Base-by-base conservation (phyloP, 345 rosid genomes). In the Noccaea bulbosa region DNA sequence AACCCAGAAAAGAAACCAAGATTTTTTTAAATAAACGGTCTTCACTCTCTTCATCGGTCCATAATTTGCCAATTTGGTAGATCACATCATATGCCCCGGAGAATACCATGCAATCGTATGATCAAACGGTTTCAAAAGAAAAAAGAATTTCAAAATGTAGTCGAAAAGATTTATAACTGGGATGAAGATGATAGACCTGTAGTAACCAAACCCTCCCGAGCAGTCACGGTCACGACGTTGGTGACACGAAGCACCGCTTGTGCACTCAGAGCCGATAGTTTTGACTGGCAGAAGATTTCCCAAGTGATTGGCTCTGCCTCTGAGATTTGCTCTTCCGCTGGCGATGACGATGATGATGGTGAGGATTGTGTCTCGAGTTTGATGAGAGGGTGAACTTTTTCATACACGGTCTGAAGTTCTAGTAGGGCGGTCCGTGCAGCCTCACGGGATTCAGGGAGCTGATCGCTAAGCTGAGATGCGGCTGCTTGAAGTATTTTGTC, bases 161-260 rank as follows among this genome's bases (percentile, higher is more conserved):
- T 43, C 9, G 50, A 38, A 40, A 48, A 46, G 58, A 17, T 40
- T 61, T 75, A 75, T 68, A 46, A 17, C 65, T 61, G 73, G 30
- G 78, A 9, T 62, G 70, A 24, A 55, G 75, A 63, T 75, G 73
- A 87, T 64, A 88, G 81, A 67, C 89, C 84, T 32, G 83, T 5
- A 43, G 43, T 50, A 68, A 83, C 83, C 38, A 86, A 74, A 67
- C 85, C 81, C 52, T 90, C 95, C 14, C 72, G 72, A 76, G 76
- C 82, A 65, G 88, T 57, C 48, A 73, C 75, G 55, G 79, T n/a
- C 66, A 33, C 70, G 55, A 70, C 67, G 74, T 77, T 87, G 65
- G 97, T 93, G 77, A 83, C 93, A 4, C 97, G 97, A 73, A 93
- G 88, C 46, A 93, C 98, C 0, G 98, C 98, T 70, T 85, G 97